A percentile compares a stretch with the other conserved stretches of the same genome.
These are phyloP conservation scores for Triticum dicoccoides DNA, from an alignment of 176 grass and related monocot genomes.

Conservation along the genomic window DNA sequence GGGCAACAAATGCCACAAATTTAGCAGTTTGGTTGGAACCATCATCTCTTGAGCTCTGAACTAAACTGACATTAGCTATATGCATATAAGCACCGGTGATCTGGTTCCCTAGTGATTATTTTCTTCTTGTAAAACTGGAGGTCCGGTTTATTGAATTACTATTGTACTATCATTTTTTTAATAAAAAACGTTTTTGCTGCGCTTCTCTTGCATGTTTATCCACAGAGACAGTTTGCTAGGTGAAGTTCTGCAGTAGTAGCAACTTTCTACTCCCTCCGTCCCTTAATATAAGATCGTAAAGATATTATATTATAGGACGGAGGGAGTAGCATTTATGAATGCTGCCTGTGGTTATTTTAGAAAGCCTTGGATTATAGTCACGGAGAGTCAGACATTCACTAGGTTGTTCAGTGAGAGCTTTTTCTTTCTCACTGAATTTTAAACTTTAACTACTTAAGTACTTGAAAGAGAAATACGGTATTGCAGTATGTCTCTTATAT, in stretches of 20 bases:
- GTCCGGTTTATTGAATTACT: not conserved
- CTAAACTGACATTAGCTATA: not conserved
- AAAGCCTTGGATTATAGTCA: slow-evolving; percentile 2
- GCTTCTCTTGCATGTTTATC: not conserved
- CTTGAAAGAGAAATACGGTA: not conserved
- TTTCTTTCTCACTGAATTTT: not conserved
- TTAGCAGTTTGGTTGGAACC: not conserved
- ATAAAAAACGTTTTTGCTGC: not conserved
- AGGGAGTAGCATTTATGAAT: not conserved
- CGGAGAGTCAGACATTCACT: not conserved
- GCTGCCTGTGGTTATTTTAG: not conserved
- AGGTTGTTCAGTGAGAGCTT: not conserved
- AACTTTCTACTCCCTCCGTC: not conserved
- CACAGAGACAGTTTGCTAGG: not conserved
- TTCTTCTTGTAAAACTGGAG: not conserved
- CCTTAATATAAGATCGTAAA: too few species aligned
- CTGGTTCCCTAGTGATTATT: not conserved
- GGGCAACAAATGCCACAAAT: not conserved
- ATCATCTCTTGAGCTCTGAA: not conserved
- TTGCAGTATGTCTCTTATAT: not conserved
- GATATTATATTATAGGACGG: too few species aligned
- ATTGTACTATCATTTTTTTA: not conserved
- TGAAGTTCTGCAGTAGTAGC: not conserved
- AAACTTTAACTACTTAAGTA: not conserved
- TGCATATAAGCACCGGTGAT: not conserved